phyloP scores from a whole-genome alignment of 495 filamentous ascomycete genomes.

The Penicillium daleae region DNA sequence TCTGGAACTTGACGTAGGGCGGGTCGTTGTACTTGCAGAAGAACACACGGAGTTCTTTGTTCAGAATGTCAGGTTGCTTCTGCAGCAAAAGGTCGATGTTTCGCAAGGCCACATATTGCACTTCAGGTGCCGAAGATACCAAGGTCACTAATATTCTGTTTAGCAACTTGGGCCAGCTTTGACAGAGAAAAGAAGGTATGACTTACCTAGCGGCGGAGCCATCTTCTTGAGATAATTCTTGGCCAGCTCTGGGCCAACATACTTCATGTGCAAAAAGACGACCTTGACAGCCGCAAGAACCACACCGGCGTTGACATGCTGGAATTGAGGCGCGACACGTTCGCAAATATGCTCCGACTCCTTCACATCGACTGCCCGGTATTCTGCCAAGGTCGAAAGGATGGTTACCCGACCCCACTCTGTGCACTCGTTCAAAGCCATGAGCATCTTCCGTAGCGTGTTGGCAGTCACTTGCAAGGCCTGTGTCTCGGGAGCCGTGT shows the following conservation, averaged over 20 bases:
- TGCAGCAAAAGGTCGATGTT: slow-evolving; percentile 97
- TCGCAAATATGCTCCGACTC: slow-evolving; percentile 99
- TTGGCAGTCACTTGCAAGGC: slow-evolving; percentile 80
- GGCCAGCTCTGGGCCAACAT: slow-evolving; percentile 74
- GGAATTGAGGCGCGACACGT: slow-evolving; percentile 92
- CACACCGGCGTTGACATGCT: slow-evolving; percentile 97
- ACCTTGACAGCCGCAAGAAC: slow-evolving; percentile 96
- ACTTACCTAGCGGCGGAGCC: slow-evolving; percentile 88
- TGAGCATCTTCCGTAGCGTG: slow-evolving; percentile 89
- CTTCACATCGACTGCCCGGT: slow-evolving; percentile 82
- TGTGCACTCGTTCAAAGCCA: slow-evolving; percentile 97
- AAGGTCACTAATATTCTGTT: slow-evolving; percentile 70
- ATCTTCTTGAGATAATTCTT: slow-evolving; percentile 94
- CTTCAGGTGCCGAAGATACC: slow-evolving; percentile 92
- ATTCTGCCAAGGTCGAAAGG: slow-evolving; percentile 84
- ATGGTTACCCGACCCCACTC: slow-evolving; percentile 99
- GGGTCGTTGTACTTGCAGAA: slow-evolving; percentile 99
- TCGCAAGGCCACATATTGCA: slow-evolving; percentile 94
- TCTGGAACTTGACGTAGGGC: slow-evolving; percentile 95
- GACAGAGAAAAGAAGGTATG: slow-evolving; percentile 5
- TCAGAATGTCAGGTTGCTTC: slow-evolving; percentile 92
- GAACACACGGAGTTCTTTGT: slow-evolving; percentile 96
- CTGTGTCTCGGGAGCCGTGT: slow-evolving; percentile 86
- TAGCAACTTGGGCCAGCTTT: slow-evolving; percentile 19
- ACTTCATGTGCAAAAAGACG: slow-evolving; percentile 95